These are phyloP conservation scores for Paramecium pentaurelia DNA, from an alignment of 73 alveolate species.

Conservation along the genomic window DNA sequence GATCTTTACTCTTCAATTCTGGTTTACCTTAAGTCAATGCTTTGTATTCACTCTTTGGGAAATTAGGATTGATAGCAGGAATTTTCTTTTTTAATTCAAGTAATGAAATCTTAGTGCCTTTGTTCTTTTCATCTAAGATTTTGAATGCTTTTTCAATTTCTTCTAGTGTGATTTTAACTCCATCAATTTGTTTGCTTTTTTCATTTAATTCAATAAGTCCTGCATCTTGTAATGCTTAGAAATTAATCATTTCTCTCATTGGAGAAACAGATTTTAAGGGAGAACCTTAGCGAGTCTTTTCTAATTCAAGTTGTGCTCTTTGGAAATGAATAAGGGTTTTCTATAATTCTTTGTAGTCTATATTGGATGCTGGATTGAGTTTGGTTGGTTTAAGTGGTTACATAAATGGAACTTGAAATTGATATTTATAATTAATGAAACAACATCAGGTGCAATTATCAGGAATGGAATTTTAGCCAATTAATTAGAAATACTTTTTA, in stretches of 20 bases:
- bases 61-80: constrained; percentile 60
- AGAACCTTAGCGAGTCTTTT: constrained; percentile 50
- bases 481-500: not conserved
- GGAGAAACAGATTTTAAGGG: constrained; percentile 55
- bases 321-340: constrained; percentile 53
- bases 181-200: constrained; percentile 39
- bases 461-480: not conserved
- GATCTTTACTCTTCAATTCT: constrained; percentile 52
- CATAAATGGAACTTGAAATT: not conserved
- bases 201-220: constrained; percentile 31
- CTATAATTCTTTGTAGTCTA: constrained; percentile 55
- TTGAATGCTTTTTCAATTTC: constrained; percentile 61
- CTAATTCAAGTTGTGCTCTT: constrained; percentile 56
- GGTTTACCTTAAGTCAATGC: constrained; percentile 60
- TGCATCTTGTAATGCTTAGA: constrained; percentile 58
- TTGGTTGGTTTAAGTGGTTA: constrained; percentile 29
- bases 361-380: constrained; percentile 47
- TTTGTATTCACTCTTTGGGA: constrained; percentile 50
- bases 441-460: not conserved
- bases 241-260: constrained; percentile 59
- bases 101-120: constrained; percentile 40
- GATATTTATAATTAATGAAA: not conserved
- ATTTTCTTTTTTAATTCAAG: constrained; percentile 53
- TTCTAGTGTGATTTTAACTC: constrained; percentile 51
- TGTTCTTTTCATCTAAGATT: constrained; percentile 58